A percentile compares a stretch with the other conserved stretches of the same genome.
These are phyloP conservation scores for Euphorbia corollata DNA, from an alignment of 441 rosid genomes.

Conservation along the genomic window DNA sequence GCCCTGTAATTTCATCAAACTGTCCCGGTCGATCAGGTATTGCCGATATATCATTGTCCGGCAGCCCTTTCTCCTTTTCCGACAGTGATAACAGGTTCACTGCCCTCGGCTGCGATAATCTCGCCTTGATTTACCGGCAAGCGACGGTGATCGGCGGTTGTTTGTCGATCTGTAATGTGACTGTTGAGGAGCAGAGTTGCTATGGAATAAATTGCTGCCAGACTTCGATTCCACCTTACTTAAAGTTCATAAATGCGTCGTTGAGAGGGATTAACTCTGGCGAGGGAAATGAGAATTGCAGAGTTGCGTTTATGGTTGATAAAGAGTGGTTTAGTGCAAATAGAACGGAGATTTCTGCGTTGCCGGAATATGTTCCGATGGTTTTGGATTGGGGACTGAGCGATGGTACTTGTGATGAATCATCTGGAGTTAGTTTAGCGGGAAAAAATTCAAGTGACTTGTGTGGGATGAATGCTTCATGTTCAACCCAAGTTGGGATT, in stretches of 20 bases:
- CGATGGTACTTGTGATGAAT: not conserved
- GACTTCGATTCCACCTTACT: not conserved
- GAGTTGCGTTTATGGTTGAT: constrained; percentile 12
- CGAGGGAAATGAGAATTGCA: not conserved
- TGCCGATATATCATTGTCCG: not conserved
- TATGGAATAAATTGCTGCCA: constrained; percentile 11
- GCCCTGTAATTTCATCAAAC: constrained; percentile 9
- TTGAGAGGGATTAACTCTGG: not conserved
- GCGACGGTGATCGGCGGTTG: constrained; percentile 6
- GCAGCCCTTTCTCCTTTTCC: constrained; percentile 10
- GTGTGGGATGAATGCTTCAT: constrained; percentile 1
- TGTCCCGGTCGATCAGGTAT: not conserved
- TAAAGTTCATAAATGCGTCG: constrained; percentile 6
- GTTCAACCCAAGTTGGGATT: not conserved
- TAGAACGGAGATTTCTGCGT: not conserved
- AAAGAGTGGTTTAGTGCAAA: constrained; percentile 2
- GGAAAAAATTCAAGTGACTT: not conserved
- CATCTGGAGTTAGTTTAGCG: not conserved
- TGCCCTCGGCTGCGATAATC: constrained; percentile 4
- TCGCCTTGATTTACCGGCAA: constrained; percentile 12
- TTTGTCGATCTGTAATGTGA: constrained; percentile 3
- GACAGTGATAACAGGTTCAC: constrained; percentile 1
- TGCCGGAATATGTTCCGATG: not conserved
- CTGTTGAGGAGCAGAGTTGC: not conserved
- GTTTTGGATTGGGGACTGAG: constrained; percentile 1